A percentile compares a stretch with the other conserved stretches of the same genome.
Conservation (phyloP, 768 basidiomycete genomes). For the Suillus spraguei region DNA sequence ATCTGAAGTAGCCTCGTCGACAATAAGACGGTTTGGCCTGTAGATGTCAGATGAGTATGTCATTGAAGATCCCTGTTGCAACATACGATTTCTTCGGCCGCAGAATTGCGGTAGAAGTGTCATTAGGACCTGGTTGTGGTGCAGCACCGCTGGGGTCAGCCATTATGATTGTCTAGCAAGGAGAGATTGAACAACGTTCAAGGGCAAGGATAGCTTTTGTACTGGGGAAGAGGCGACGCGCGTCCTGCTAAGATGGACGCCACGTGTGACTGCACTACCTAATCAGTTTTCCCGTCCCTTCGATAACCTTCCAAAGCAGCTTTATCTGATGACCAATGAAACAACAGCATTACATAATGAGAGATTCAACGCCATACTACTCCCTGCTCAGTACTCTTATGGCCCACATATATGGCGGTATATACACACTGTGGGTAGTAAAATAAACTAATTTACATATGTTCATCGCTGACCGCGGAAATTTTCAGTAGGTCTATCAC, state of each 20-base stretch:
- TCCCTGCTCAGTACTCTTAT: no score
- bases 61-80: constrained; percentile 14
- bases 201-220: constrained; percentile 17
- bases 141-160: constrained; percentile 85
- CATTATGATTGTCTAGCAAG: constrained; percentile 35
- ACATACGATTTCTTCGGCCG: constrained; percentile 97
- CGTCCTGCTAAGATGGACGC: constrained; percentile 25
- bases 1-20: constrained; percentile 91
- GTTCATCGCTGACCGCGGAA: background rate
- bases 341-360: no score
- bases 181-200: constrained; percentile 11
- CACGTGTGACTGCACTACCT: constrained; percentile 15
- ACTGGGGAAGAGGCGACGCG: constrained; percentile 29
- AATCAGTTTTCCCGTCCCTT: constrained; percentile 14
- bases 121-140: constrained; percentile 84
- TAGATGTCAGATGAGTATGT: constrained; percentile 21
- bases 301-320: constrained; percentile 13
- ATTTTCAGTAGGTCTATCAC: background rate
- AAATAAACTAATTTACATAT: background rate
- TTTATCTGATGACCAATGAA: no score
- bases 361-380: no score
- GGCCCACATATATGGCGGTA: no score
- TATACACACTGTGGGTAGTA: background rate
- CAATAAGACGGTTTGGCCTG: constrained; percentile 96
- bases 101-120: constrained; percentile 92